Conservation (phyloP, 2,329 filamentous ascomycete species). For the Helicocarpus griseus region DNA sequence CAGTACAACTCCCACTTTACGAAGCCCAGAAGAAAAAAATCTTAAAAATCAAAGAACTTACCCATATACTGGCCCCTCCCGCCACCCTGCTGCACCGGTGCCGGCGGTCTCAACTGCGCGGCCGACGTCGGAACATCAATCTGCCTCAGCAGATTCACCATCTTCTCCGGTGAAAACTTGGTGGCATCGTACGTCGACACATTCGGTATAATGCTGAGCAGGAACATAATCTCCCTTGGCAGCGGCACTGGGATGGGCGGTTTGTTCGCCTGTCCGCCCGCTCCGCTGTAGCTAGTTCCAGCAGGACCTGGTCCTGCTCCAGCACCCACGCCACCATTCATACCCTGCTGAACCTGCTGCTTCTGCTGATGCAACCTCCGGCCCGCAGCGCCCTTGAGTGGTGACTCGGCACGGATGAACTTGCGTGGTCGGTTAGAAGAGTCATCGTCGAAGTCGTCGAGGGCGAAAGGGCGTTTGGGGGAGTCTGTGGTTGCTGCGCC, state of each 20-base stretch:
- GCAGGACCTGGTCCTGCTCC: neutral
- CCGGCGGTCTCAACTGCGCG: constrained; percentile 28
- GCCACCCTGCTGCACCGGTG: constrained; percentile 2
- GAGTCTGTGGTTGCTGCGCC: constrained; percentile 26
- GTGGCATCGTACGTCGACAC: constrained; percentile 62
- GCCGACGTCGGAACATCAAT: constrained; percentile 53
- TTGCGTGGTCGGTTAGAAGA: constrained; percentile 65
- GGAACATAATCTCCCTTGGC: constrained; percentile 55
- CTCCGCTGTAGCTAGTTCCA: constrained; percentile 1
- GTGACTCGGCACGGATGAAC: constrained; percentile 78
- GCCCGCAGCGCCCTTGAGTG: constrained; percentile 81
- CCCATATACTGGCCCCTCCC: constrained; percentile 21
- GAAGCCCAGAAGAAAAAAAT: neutral
- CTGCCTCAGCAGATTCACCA: constrained; percentile 64
- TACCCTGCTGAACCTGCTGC: constrained; percentile 27
- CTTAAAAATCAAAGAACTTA: constrained; percentile 15
- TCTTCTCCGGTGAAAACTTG: constrained; percentile 57
- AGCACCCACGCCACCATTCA: neutral
- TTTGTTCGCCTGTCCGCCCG: constrained; percentile 37
- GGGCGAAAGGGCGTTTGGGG: constrained; percentile 49
- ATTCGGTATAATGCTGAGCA: constrained; percentile 64
- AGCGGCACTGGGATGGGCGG: constrained; percentile 54
- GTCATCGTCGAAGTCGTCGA: constrained; percentile 63
- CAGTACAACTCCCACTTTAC: neutral
- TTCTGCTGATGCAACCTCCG: constrained; percentile 71